These are phyloP conservation scores for Cymbidium sinense DNA, from an alignment of 106 monocot genomes.

Conservation along the genomic window DNA sequence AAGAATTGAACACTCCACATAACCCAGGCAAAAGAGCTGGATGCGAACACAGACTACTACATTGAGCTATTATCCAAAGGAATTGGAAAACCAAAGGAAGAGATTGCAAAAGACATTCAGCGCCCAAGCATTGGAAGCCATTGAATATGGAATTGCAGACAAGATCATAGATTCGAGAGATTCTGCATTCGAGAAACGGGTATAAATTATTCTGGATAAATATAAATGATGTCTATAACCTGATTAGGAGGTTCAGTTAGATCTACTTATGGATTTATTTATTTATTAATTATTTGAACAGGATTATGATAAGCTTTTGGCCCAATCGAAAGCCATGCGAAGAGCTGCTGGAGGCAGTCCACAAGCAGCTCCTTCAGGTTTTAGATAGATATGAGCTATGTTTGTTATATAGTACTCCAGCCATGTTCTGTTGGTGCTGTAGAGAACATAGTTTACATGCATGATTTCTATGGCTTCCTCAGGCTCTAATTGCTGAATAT, in stretches of 20 bases:
- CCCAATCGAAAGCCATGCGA: conserved; percentile 76
- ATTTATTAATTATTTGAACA: not conserved
- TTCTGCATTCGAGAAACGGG: conserved; percentile 68
- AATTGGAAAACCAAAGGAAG: conserved; percentile 83
- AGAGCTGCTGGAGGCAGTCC: conserved; percentile 31
- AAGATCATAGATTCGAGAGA: conserved; percentile 67
- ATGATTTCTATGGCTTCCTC: not conserved
- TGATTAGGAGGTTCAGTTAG: not conserved
- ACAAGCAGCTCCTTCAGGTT: conserved; percentile 44
- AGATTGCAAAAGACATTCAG: conserved; percentile 68
- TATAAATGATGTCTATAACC: too few relatives aligned
- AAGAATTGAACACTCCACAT: not conserved
- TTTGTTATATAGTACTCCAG: not conserved
- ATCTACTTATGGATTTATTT: not conserved
- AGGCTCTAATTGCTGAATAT: not conserved
- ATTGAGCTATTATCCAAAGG: conserved; percentile 73
- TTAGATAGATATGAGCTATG: conserved; percentile 20
- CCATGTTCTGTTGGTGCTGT: not conserved
- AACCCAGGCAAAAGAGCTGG: conserved; percentile 83
- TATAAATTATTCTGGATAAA: conserved; percentile 8
- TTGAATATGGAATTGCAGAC: conserved; percentile 91
- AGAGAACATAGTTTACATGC: not conserved
- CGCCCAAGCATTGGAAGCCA: conserved; percentile 76
- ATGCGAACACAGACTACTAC: conserved; percentile 89
- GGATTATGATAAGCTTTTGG: conserved; percentile 67